Evolutionary conservation across 169 alveolate genomes (phyloP), one percentile per base, ranked within the genome.

Genomic region (Plasmodium yoelii): DNA sequence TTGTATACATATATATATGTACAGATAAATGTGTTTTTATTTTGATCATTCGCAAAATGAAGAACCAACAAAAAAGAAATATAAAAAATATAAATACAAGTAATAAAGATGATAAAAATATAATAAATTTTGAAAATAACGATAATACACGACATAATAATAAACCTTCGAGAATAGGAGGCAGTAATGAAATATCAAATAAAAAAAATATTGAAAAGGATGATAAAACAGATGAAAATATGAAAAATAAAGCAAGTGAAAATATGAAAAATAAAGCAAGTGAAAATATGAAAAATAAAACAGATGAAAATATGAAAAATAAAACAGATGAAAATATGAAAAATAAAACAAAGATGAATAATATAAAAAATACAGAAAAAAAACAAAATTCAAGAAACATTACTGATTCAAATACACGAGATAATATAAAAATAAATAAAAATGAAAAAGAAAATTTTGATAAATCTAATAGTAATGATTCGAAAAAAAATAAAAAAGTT

Each of bases 21-120:
- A 73, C 10, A 12, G 22, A 34, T 13, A 74, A 3, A 42, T 60
- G n/a, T 51, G 61, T 60, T 46, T 60, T 61, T 57, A 15, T 74
- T 39, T 49, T 24, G 18, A 13, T 46, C 44, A 2, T 74, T 44
- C 28, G 24, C 53, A 80, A 53, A 65, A 80, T 80, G 89, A 80
- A 80, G 18, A 15, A 0, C 57, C 71, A 65, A 59, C 69, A 63
- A 34, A 80, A 46, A 53, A 75, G 57, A 24, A 64, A 56, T 19
- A 9, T 49, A 24, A 56, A 80, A 57, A 70, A 80, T 57, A 13
- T 47, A 18, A 77, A n/a, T 44, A n/a, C 39, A n/a, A 77, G 47
- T 5, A 64, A 24, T 57, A 80, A 80, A 67, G 61, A 67, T 73
- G 26, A 61, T 18, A 70, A 39, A 19, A 47, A 47, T 44, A 12